Evolutionary conservation across 108 stramenopile species (phyloP).

Genomic region (Nitzschia palea): DNA sequence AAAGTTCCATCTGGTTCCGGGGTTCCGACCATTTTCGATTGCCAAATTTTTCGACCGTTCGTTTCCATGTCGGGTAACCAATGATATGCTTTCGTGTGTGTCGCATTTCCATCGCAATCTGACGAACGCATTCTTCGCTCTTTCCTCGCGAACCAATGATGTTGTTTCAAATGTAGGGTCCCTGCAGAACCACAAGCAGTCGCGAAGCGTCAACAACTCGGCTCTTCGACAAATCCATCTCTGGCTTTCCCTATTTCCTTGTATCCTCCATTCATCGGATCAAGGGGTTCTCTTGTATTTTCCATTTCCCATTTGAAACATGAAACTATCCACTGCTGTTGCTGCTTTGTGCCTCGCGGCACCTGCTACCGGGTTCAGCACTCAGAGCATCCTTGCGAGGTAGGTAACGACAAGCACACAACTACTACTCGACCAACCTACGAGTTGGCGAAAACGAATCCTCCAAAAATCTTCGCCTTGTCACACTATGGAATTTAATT

Average conservation of each 20-base stretch:
- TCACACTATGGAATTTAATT: background rate
- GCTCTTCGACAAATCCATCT: background rate
- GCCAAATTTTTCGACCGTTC: background rate
- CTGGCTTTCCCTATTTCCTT: background rate
- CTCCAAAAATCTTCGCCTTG: background rate
- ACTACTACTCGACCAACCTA: too few species aligned
- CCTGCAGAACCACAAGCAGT: background rate
- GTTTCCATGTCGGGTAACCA: background rate
- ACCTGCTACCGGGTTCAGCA: constrained; percentile 18
- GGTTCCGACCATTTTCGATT: too few species aligned
- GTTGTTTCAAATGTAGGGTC: background rate
- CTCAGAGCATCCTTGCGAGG: constrained; percentile 24
- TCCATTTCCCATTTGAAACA: background rate
- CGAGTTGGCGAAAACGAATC: too few species aligned
- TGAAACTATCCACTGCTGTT: constrained; percentile 23
- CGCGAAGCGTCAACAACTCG: background rate
- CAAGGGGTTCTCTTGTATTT: background rate
- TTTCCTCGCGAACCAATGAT: background rate
- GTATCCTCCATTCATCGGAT: background rate
- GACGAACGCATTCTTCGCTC: constrained; percentile 4
- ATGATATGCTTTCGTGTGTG: background rate
- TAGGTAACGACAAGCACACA: constrained; percentile 5
- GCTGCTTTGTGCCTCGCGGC: constrained; percentile 19
- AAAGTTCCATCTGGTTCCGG: too few species aligned
- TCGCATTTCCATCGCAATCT: background rate